Conservation (phyloP, 306 rosid species). For the Hippophae tibetana region DNA sequence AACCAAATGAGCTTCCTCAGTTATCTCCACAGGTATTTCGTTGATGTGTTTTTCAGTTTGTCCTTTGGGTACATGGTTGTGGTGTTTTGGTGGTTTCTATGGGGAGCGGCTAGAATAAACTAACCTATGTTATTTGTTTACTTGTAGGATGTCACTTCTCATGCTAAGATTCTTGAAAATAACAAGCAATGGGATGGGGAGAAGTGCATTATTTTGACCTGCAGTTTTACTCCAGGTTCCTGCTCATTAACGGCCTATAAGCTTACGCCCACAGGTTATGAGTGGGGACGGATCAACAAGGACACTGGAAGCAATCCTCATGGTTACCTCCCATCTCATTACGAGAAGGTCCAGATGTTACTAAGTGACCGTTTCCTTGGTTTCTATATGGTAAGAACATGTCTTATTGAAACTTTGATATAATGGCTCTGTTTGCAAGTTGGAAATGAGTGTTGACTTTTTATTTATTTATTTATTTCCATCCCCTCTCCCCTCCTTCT, state of each 20-base stretch:
- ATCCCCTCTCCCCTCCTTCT: background rate
- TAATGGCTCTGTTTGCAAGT: background rate
- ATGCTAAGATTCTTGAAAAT: constrained; percentile 87
- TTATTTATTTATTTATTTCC: constrained; percentile 1
- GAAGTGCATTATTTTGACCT: constrained; percentile 83
- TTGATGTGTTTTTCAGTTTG: background rate
- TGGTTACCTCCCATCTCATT: constrained; percentile 94
- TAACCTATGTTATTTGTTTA: constrained; percentile 7
- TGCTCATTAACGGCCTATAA: constrained; percentile 94
- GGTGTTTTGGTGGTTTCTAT: background rate
- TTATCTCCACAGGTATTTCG: constrained; percentile 78
- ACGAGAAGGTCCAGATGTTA: constrained; percentile 99
- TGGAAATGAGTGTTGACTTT: background rate
- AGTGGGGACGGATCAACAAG: constrained; percentile 96
- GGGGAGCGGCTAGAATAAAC: background rate
- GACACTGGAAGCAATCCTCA: constrained; percentile 96
- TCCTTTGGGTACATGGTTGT: background rate
- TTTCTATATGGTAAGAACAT: constrained; percentile 76
- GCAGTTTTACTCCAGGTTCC: constrained; percentile 99
- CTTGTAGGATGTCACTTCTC: constrained; percentile 86
- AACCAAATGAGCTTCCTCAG: constrained; percentile 99
- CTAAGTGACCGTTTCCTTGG: constrained; percentile 98
- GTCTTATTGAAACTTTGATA: background rate
- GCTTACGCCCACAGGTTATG: constrained; percentile 92
- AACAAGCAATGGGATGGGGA: constrained; percentile 99